phyloP scores from a whole-genome alignment of 768 basidiomycete genomes.

The Xerocomellus chrysenteron region DNA sequence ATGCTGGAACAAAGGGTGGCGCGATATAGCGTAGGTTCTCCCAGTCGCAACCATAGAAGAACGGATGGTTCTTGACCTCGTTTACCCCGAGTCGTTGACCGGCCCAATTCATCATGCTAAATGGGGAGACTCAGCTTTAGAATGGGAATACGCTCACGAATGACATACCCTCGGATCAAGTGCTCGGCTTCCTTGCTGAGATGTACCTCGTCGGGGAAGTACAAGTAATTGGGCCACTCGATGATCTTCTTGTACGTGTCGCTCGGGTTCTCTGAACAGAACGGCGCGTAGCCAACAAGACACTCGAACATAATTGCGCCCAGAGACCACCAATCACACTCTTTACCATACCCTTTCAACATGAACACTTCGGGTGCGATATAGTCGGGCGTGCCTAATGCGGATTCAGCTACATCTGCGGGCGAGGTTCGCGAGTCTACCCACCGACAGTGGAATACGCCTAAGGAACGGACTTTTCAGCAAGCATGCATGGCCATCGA shows the following conservation, averaged over 20 bases:
- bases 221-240: conserved; percentile 89
- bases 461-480: conserved; percentile 38
- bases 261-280: conserved; percentile 95
- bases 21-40: conserved; percentile 86
- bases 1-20: conserved; percentile 91
- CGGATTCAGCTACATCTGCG: not conserved
- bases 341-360: conserved; percentile 96
- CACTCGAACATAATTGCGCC: conserved; percentile 99
- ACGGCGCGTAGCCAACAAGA: conserved; percentile 95
- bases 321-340: conserved; percentile 99
- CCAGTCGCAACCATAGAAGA: conserved; percentile 98
- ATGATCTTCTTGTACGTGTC: conserved; percentile 99
- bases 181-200: conserved; percentile 92
- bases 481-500: not conserved
- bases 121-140: conserved; percentile 4
- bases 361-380: conserved; percentile 98
- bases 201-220: conserved; percentile 93
- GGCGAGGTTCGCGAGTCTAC: conserved; percentile 3
- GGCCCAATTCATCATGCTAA: conserved; percentile 83
- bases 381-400: conserved; percentile 45
- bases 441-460: conserved; percentile 87
- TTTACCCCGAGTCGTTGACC: conserved; percentile 73
- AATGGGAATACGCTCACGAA: not conserved
- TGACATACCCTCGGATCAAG: conserved; percentile 73
- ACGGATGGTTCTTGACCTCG: conserved; percentile 89